These are phyloP conservation scores for Puccinia coronata DNA, from an alignment of 1,284 basidiomycete genomes.

Conservation along the genomic window DNA sequence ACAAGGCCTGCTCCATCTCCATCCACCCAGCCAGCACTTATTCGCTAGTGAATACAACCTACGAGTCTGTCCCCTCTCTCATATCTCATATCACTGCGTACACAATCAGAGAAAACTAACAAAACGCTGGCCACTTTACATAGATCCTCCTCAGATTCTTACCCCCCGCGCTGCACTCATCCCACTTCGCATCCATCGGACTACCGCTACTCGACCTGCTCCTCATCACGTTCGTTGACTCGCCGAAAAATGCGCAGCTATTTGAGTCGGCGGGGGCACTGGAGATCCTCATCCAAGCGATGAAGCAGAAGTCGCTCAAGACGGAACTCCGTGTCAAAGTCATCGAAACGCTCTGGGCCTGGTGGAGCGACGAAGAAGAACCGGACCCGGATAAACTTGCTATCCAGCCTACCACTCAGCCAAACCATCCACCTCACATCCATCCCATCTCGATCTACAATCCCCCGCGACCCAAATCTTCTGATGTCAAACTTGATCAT, in stretches of 20 bases:
- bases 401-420: too few relatives aligned
- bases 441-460: too few relatives aligned
- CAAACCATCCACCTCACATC: too few relatives aligned
- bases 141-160: slow-evolving; percentile 35
- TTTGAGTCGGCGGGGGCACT: slow-evolving; percentile 44
- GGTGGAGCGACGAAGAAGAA: slow-evolving; percentile 45
- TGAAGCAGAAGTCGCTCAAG: slow-evolving; percentile 35
- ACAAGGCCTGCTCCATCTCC: slow-evolving; percentile 39
- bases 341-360: slow-evolving; percentile 46
- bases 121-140: too few relatives aligned
- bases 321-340: slow-evolving; percentile 38
- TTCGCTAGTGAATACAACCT: slow-evolving; percentile 39
- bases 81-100: too few relatives aligned
- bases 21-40: slow-evolving; percentile 33
- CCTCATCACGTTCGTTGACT: slow-evolving; percentile 31
- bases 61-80: too few relatives aligned
- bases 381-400: background rate
- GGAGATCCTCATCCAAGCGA: slow-evolving; percentile 44
- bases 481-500: background rate
- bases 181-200: background rate
- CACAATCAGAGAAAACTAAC: too few relatives aligned
- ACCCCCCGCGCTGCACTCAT: background rate
- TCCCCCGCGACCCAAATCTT: background rate
- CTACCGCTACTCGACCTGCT: slow-evolving; percentile 37
- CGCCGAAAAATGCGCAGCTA: slow-evolving; percentile 24